Evolutionary conservation across 2,329 filamentous ascomycete genomes (phyloP), one percentile per base, ranked within the genome.

Genomic region (Fusarium sp.): DNA sequence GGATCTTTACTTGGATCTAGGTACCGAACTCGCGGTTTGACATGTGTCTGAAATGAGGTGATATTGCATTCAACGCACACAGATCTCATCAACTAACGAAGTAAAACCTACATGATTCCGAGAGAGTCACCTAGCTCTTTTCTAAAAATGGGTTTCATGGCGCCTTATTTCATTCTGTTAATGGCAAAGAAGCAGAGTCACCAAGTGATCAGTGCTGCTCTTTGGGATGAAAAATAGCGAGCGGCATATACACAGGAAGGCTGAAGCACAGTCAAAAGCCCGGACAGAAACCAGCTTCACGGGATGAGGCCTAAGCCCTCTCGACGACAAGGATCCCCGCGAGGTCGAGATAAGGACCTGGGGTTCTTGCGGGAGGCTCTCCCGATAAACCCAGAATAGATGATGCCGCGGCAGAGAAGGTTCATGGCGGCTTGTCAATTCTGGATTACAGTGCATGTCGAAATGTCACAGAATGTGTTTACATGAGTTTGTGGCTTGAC

Each of bases 241-340:
- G 50, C 62, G 62, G 54, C 45, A 65, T 65, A 44, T 38, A 53
- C 50, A 38, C 50, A 38, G 14, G 24, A 53, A 53, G 33, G 50
- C 50, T 38, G 26, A 26, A 64, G 59, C 59, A 48, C 35, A 60
- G 55, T 38, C 47, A 65, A 42, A 68, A 51, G 24, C 65, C 31
- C 24, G 30, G 28, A 55, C 45, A 42, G 39, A 58, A 65, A 54
- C 8, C 39, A 28, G 44, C n/a, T 42, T 51, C 57, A 28, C 26
- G n/a, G n/a, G 30, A 50, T 65, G 65, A 69, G 65, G 66, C 30
- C 65, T 51, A 39, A 69, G 58, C 58, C 50, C 50, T 53, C 39
- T 15, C 9, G 15, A 35, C 26, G 39, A 31, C 39, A 51, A 69
- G 58, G 65, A 41, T 56, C 48, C 64, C 57, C 56, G 26, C 42